These are phyloP conservation scores for Pythium pyrilobum DNA, from an alignment of 352 stramenopile genomes.

Conservation along the genomic window DNA sequence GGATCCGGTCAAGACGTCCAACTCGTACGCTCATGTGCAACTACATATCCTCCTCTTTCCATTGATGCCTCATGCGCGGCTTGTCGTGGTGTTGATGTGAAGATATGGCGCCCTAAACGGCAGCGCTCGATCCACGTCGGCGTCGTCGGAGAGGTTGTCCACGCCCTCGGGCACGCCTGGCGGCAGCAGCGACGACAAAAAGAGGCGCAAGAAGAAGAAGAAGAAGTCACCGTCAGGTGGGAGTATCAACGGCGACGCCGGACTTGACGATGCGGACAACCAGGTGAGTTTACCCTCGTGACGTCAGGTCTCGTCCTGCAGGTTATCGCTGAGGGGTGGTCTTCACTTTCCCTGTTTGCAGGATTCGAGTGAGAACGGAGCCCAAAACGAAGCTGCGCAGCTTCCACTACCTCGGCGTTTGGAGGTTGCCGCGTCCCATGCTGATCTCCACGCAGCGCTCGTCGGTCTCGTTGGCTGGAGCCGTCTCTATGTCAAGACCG, in stretches of 20 bases:
- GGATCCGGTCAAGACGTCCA: conserved; percentile 34
- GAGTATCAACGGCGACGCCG: background rate
- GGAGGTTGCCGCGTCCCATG: conserved; percentile 61
- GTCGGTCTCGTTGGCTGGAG: conserved; percentile 74
- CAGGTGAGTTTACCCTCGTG: background rate
- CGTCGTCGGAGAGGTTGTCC: background rate
- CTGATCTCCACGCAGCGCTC: conserved; percentile 65
- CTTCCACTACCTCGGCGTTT: conserved; percentile 49
- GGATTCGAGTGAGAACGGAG: background rate
- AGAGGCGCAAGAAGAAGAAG: conserved; percentile 26
- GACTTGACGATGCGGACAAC: background rate
- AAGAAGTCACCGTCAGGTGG: conserved; percentile 7
- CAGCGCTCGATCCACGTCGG: background rate
- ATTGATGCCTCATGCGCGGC: conserved; percentile 2
- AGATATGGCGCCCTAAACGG: conserved; percentile 7
- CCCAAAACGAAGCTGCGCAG: conserved; percentile 25
- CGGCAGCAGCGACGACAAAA: conserved; percentile 13
- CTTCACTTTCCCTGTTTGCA: too few relatives aligned
- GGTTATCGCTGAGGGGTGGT: too few relatives aligned
- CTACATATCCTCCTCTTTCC: background rate
- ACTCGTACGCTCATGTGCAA: conserved; percentile 20
- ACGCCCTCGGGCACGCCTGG: background rate
- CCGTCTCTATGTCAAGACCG: conserved; percentile 47
- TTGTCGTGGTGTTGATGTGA: background rate
- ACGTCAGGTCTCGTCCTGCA: background rate